Evolutionary conservation across 257 asterid genomes (phyloP).

Genomic region (Phtheirospermum japonicum): DNA sequence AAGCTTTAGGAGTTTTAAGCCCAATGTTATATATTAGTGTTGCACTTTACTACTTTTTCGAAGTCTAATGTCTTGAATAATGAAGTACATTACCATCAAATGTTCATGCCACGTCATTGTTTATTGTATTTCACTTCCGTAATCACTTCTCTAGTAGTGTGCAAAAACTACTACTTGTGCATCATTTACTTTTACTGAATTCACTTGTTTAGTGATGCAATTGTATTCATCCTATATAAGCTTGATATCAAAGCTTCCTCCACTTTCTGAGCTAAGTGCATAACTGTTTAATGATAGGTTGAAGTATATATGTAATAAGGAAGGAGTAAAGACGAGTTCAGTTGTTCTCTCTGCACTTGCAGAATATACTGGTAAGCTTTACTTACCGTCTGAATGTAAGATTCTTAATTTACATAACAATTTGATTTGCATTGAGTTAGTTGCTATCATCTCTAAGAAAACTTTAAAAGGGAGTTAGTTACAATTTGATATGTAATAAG

Average conservation of each 20-base stretch:
- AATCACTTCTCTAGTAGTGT: constrained; percentile 19
- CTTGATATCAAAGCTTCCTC: constrained; percentile 24
- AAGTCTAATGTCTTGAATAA: constrained; percentile 1
- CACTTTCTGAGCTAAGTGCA: constrained; percentile 18
- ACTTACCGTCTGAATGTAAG: constrained; percentile 15
- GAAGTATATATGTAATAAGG: constrained; percentile 83
- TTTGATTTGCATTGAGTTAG: not conserved
- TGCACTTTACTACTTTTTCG: not conserved
- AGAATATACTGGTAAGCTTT: constrained; percentile 66
- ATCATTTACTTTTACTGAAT: constrained; percentile 9
- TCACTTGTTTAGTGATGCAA: constrained; percentile 1
- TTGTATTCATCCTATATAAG: constrained; percentile 23
- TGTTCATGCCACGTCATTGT: too few species aligned
- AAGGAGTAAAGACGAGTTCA: constrained; percentile 73
- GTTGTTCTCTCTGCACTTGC: constrained; percentile 77
- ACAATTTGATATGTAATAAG: too few species aligned
- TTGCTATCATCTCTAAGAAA: not conserved
- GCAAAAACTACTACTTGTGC: constrained; percentile 14
- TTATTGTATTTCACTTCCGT: constrained; percentile 8
- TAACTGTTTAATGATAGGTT: constrained; percentile 53
- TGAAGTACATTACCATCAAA: not conserved
- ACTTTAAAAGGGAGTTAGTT: not conserved
- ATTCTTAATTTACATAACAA: not conserved
- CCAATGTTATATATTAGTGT: not conserved
- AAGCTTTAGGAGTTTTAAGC: constrained; percentile 15